Conservation (phyloP, 2,329 filamentous ascomycete species). For the Pestalotiopsis fici region DNA sequence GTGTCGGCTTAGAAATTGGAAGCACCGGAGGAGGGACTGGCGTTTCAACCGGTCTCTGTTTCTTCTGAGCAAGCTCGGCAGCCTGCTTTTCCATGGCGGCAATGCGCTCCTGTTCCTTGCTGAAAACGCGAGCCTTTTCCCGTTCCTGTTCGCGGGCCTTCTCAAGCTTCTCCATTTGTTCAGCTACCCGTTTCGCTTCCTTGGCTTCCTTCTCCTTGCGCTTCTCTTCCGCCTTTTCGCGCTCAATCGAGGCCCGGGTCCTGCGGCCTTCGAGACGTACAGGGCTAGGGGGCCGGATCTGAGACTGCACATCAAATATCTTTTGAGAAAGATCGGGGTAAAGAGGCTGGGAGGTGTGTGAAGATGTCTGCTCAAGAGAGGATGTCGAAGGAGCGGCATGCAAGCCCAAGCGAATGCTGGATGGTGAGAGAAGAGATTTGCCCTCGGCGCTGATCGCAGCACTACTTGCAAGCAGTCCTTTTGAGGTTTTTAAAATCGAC, state of each 20-base stretch:
- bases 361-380: slow-evolving; percentile 35
- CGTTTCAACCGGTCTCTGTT: slow-evolving; percentile 39
- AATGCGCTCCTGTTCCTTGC: slow-evolving; percentile 57
- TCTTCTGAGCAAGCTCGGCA: slow-evolving; percentile 41
- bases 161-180: slow-evolving; percentile 64
- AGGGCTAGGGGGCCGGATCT: slow-evolving; percentile 41
- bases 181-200: slow-evolving; percentile 61
- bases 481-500: slow-evolving; percentile 86
- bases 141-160: slow-evolving; percentile 71
- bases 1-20: slow-evolving; percentile 41
- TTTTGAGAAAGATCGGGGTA: slow-evolving; percentile 50
- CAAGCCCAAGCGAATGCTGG: slow-evolving; percentile 45
- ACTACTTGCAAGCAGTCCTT: slow-evolving; percentile 80
- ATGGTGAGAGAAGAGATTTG: slow-evolving; percentile 59
- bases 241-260: slow-evolving; percentile 60
- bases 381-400: slow-evolving; percentile 50
- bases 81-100: slow-evolving; percentile 55
- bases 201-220: slow-evolving; percentile 61
- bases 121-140: slow-evolving; percentile 64
- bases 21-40: slow-evolving; percentile 28
- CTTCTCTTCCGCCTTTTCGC: slow-evolving; percentile 63
- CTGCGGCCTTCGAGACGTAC: slow-evolving; percentile 43
- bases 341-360: slow-evolving; percentile 33
- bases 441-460: slow-evolving; percentile 64
- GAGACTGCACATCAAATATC: slow-evolving; percentile 27